Base-by-base conservation (phyloP, 2,329 filamentous ascomycete genomes). In the Lasiodiplodia hormozganensis region DNA sequence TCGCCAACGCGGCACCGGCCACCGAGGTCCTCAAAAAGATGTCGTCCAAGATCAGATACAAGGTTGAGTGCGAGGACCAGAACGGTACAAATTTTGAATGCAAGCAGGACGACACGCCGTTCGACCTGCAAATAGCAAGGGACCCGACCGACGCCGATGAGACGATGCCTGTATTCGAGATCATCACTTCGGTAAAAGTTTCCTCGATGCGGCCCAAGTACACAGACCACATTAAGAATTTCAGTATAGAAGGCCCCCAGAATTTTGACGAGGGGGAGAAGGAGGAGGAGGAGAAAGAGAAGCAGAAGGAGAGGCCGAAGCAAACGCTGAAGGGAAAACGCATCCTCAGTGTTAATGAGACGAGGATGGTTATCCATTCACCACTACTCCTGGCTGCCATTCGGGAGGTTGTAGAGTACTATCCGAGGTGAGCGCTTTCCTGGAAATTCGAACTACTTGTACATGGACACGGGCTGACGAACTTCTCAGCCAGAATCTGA, bases 41-140 rank as follows among this genome's bases (percentile, higher is more conserved):
- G 23, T 7, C 16, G 8, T 16, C 58, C 25, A 34, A 36, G 25
- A 65, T 65, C 62, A 34, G 62, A 7, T 65, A 65, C 47, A 65
- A 54, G 34, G 62, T 65, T 31, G 62, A 65, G 51, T 65, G 62
- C 23, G 62, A 65, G 12, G 62, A 65, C 49, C 18, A 54, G 62
- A 54, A 36, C 34, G 62, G 62, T 7, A 49, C 62, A 16, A 31
- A 52, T 7, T 65, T 65, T 49, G 62, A 65, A 4, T 23, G 31
- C 62, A 54, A 43, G 62, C 62, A 65, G 51, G 51, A 65, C n/a
- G 25, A 28, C 31, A 16, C n/a, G 12, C 62, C 62, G 2, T 65
- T 65, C 49, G 62, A 65, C 62, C 51, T 65, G 62, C 47, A 65
- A 21, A 7, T 65, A 2, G 12, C 62, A 7, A 7, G 18, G 2